Conservation (phyloP, 345 rosid species). For the Erucastrum elatum region DNA sequence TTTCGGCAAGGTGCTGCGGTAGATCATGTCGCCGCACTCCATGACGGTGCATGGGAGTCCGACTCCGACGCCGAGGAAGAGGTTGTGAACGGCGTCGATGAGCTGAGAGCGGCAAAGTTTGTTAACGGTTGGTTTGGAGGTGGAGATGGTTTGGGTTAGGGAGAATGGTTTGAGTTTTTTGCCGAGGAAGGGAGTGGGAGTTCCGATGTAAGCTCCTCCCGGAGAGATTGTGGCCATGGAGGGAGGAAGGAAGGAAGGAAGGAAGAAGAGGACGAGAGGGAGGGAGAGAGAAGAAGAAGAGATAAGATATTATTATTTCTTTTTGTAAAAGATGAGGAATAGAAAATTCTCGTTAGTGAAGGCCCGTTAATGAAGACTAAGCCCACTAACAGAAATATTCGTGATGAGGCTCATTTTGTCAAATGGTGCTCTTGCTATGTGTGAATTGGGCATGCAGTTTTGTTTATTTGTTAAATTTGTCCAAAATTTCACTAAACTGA, state of each 20-base stretch:
- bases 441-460: too few species aligned
- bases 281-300: neutral
- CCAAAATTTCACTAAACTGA: too few species aligned
- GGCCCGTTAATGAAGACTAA: neutral
- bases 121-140: constrained; percentile 32
- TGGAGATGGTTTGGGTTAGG: constrained; percentile 33
- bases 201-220: constrained; percentile 53
- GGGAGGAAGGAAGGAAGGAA: neutral
- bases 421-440: too few species aligned
- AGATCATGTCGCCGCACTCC: constrained; percentile 96
- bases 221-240: constrained; percentile 67
- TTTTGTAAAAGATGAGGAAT: neutral
- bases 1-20: constrained; percentile 92
- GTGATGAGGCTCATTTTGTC: neutral
- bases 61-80: constrained; percentile 93
- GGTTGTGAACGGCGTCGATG: constrained; percentile 58
- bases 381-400: neutral
- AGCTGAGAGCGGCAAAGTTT: constrained; percentile 42
- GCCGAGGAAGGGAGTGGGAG: constrained; percentile 62
- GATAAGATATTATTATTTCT: neutral
- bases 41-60: constrained; percentile 96
- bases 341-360: neutral
- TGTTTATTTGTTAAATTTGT: too few species aligned
- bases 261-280: neutral
- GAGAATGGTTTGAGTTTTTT: constrained; percentile 47